A percentile compares a stretch with the other conserved stretches of the same genome.
Evolutionary conservation across 225 moss, liverwort and hornwort species (phyloP).

Genomic region (Physcomitrium patens): DNA sequence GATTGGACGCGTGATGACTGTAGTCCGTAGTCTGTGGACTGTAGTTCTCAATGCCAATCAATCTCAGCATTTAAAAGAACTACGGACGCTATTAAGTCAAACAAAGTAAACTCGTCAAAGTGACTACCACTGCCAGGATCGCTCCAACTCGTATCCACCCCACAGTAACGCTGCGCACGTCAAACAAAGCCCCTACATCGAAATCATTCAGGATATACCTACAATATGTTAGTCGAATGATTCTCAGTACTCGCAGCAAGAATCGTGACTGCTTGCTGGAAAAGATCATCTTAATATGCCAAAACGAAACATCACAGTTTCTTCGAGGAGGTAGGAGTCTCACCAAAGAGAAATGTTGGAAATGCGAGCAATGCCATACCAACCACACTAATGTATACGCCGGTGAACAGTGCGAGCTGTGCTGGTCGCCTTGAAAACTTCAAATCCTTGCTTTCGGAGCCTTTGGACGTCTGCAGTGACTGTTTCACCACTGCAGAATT

Average conservation of each 20-base stretch:
- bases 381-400: constrained; percentile 70
- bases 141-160: constrained; percentile 97
- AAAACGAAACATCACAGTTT: not conserved
- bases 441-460: constrained; percentile 21
- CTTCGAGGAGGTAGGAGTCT: constrained; percentile 17
- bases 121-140: constrained; percentile 74
- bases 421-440: constrained; percentile 56
- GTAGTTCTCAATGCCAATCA: not conserved
- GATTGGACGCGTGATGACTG: not conserved
- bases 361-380: constrained; percentile 77
- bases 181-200: constrained; percentile 72
- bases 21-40: not conserved
- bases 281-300: not conserved
- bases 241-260: constrained; percentile 2
- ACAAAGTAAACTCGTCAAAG: not conserved
- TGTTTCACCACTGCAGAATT: constrained; percentile 21
- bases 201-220: constrained; percentile 13
- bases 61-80: constrained; percentile 14
- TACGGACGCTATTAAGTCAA: constrained; percentile 12
- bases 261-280: constrained; percentile 8
- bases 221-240: constrained; percentile 20
- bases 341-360: constrained; percentile 76
- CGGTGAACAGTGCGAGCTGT: constrained; percentile 79
- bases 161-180: constrained; percentile 64
- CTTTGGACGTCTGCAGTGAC: constrained; percentile 12